These are phyloP conservation scores for Penicillium sp. DNA, from an alignment of 2,329 filamentous ascomycete genomes.

Conservation along the genomic window DNA sequence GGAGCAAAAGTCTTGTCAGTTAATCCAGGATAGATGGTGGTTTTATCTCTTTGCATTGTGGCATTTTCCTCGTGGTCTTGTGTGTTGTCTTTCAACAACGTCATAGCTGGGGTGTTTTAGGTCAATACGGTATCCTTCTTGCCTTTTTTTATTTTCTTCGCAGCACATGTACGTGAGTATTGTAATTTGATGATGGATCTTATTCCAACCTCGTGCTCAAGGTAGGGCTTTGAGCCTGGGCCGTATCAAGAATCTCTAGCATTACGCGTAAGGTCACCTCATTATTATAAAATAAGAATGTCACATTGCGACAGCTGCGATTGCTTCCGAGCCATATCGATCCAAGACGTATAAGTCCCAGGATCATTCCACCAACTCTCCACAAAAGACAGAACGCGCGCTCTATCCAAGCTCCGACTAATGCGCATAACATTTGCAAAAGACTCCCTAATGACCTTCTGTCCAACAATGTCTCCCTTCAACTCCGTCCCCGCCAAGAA, in stretches of 20 bases:
- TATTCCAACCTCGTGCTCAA: too few species aligned
- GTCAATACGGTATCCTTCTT: not conserved
- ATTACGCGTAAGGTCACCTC: too few species aligned
- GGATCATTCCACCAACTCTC: slow-evolving; percentile 6
- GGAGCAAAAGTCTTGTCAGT: slow-evolving; percentile 1
- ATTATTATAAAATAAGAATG: slow-evolving; percentile 12
- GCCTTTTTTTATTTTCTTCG: not conserved
- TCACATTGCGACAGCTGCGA: slow-evolving; percentile 2
- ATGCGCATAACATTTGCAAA: slow-evolving; percentile 12
- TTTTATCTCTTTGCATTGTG: slow-evolving; percentile 7
- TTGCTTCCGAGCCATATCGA: slow-evolving; percentile 13
- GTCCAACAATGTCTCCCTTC: slow-evolving; percentile 1
- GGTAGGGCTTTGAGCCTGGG: too few species aligned
- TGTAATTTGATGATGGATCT: too few species aligned
- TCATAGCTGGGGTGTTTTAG: slow-evolving; percentile 12
- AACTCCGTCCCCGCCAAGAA: slow-evolving; percentile 29
- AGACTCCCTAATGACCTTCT: slow-evolving; percentile 2
- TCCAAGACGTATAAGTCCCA: slow-evolving; percentile 11
- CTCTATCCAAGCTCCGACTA: slow-evolving; percentile 10
- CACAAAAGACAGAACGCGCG: slow-evolving; percentile 10
- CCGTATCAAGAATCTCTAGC: too few species aligned
- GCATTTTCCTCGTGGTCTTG: slow-evolving; percentile 2
- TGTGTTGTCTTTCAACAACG: slow-evolving; percentile 12
- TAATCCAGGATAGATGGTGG: slow-evolving; percentile 4
- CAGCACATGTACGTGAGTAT: too few species aligned